phyloP scores from a whole-genome alignment of 139 green algal species.

The Chlamydomonas applanata region DNA sequence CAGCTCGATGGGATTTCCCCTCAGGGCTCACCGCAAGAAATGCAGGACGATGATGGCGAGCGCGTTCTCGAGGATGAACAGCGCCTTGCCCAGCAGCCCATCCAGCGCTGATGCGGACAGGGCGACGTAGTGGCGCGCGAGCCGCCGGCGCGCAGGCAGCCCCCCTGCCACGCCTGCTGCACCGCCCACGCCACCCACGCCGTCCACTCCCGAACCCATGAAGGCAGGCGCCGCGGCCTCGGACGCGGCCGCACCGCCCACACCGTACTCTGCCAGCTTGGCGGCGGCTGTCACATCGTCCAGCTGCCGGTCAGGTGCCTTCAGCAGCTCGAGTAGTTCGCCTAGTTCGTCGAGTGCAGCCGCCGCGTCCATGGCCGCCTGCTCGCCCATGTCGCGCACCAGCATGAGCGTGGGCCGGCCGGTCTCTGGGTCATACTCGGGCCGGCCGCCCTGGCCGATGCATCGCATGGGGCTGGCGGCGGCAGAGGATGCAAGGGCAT shows the following conservation, averaged over 20 bases:
- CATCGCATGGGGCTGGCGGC: conserved; percentile 6
- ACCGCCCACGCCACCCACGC: background rate
- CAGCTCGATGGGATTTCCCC: background rate
- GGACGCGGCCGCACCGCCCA: conserved; percentile 11
- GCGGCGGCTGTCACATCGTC: background rate
- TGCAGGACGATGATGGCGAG: conserved; percentile 47
- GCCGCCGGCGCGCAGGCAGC: conserved; percentile 21
- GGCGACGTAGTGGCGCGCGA: conserved; percentile 25
- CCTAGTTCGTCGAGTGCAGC: conserved; percentile 37
- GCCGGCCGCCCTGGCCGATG: conserved; percentile 12
- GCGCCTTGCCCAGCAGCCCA: conserved; percentile 17
- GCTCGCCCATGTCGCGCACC: conserved; percentile 39
- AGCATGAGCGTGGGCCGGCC: conserved; percentile 50
- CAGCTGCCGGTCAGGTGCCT: conserved; percentile 9
- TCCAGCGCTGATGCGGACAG: conserved; percentile 27
- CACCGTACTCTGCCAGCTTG: conserved; percentile 21
- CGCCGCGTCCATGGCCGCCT: conserved; percentile 25
- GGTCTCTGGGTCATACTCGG: conserved; percentile 38
- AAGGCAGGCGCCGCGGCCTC: background rate
- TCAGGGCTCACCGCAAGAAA: conserved; percentile 45
- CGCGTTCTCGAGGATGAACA: conserved; percentile 57
- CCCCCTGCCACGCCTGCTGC: background rate
- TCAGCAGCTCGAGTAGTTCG: conserved; percentile 34
- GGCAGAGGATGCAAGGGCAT: background rate
- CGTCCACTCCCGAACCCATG: background rate